Conservation (phyloP, 148 eudicot genomes). For the Fagopyrum esculentum region DNA sequence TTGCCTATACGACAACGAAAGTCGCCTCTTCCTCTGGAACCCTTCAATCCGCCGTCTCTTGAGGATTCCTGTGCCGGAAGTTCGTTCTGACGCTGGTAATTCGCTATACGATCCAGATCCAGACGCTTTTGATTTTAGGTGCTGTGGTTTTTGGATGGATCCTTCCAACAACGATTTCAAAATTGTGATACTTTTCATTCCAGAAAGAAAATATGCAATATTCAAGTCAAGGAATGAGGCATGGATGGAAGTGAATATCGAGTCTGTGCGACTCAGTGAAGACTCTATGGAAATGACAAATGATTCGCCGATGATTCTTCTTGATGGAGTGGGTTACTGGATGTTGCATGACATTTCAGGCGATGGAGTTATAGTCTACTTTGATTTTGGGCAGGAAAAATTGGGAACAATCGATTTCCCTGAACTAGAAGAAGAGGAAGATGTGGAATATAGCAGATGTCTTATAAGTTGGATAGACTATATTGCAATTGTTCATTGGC, state of each 20-base stretch:
- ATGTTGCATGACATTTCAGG: not conserved
- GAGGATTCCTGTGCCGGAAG: not conserved
- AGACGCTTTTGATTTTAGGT: too few species aligned
- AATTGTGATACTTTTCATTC: not conserved
- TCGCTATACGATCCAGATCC: too few species aligned
- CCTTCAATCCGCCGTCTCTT: not conserved
- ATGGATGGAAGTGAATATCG: not conserved
- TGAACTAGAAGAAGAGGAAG: not conserved
- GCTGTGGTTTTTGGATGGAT: not conserved
- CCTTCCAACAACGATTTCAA: not conserved
- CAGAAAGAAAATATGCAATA: not conserved
- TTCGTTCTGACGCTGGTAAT: too few species aligned
- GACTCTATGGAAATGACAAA: too few species aligned
- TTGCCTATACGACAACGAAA: not conserved
- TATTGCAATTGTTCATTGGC: not conserved
- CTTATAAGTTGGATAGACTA: not conserved
- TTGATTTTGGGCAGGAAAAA: not conserved
- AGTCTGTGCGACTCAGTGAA: not conserved
- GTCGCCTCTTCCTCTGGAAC: not conserved
- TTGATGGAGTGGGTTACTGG: too few species aligned
- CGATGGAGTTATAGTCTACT: not conserved
- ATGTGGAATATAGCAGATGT: not conserved
- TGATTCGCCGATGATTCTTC: too few species aligned
- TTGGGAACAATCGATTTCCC: not conserved
- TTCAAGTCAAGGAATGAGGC: not conserved